A percentile compares a stretch with the other conserved stretches of the same genome.
These are phyloP conservation scores for Pisolithus sp. DNA, from an alignment of 768 basidiomycete species.

Conservation along the genomic window DNA sequence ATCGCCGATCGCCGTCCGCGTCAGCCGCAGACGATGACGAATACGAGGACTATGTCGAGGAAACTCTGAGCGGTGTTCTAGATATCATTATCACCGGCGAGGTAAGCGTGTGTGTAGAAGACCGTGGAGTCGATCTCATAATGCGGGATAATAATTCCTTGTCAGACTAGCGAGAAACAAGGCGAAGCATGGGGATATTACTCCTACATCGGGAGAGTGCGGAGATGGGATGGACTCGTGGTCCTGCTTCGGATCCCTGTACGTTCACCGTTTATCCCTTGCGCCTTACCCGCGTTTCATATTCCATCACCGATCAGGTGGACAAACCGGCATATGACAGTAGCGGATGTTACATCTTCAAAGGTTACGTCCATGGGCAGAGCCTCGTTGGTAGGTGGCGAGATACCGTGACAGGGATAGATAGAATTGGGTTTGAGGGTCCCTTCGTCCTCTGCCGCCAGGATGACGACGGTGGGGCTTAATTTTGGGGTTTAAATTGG, in stretches of 20 bases:
- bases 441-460: slow-evolving; percentile 39
- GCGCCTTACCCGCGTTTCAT: neutral
- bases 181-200: slow-evolving; percentile 47
- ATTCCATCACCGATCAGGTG: slow-evolving; percentile 24
- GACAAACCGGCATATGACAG: slow-evolving; percentile 21
- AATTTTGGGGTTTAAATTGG: too few species aligned
- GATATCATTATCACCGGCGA: slow-evolving; percentile 50
- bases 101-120: slow-evolving; percentile 22
- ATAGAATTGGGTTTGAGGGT: slow-evolving; percentile 43
- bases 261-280: slow-evolving; percentile 13
- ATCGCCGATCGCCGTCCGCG: slow-evolving; percentile 13
- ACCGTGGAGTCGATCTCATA: neutral
- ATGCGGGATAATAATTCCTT: neutral
- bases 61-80: slow-evolving; percentile 35
- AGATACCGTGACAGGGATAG: slow-evolving; percentile 36
- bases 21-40: slow-evolving; percentile 24
- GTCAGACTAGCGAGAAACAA: slow-evolving; percentile 37
- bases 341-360: slow-evolving; percentile 44
- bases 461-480: slow-evolving; percentile 12
- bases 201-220: slow-evolving; percentile 41
- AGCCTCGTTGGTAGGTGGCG: slow-evolving; percentile 53
- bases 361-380: slow-evolving; percentile 43
- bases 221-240: slow-evolving; percentile 46
- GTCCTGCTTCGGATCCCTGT: slow-evolving; percentile 42
- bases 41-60: slow-evolving; percentile 33